Evolutionary conservation across 805 yeast species (phyloP), one percentile per base, ranked within the genome.

Genomic region (Candida tallmaniae): DNA sequence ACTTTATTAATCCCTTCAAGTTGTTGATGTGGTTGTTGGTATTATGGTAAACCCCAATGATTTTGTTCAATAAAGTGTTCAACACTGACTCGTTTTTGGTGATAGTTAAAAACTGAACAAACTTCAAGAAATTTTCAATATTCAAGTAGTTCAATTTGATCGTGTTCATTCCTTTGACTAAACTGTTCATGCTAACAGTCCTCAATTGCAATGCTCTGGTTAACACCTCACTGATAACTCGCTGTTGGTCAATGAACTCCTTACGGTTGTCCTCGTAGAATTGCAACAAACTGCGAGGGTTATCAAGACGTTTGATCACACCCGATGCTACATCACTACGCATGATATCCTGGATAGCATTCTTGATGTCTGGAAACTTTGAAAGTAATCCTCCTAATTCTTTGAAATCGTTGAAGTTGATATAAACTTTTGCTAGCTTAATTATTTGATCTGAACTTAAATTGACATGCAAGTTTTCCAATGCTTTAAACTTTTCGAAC

Each of bases 31-130:
- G 7, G 13, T 14, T 27, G 13, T 11, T 6, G 26, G 26, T 13
- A 7, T 20, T 20, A 20, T 20, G 7, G 9, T 10, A 20, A 8
- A 26, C 4, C 4, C 16, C 17, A 17, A 34, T 7, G 21, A 35
- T 29, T 40, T 62, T 60, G 28, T 42, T 46, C 31, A 59, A 37
- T 13, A 65, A 38, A 17, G 60, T 36, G 30, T 50, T 50, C 37
- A 63, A 47, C 4, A 47, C 29, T 4, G 50, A 52, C 7, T 32
- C 44, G 6, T 58, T 50, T 14, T 51, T 42, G 11, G 40, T 42
- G 1, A 38, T 26, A 0, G 63, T 43, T 34, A 65, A 50, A 11
- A 62, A 46, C 18, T 48, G 37, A 21, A 65, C 48, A 2, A 63
- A 31, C 8, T 39, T 39, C 6, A 32, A 23, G 25, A 65, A 50